These are phyloP conservation scores for Backusella australiensis DNA, from an alignment of 192 early-diverging fungal species.

Conservation along the genomic window DNA sequence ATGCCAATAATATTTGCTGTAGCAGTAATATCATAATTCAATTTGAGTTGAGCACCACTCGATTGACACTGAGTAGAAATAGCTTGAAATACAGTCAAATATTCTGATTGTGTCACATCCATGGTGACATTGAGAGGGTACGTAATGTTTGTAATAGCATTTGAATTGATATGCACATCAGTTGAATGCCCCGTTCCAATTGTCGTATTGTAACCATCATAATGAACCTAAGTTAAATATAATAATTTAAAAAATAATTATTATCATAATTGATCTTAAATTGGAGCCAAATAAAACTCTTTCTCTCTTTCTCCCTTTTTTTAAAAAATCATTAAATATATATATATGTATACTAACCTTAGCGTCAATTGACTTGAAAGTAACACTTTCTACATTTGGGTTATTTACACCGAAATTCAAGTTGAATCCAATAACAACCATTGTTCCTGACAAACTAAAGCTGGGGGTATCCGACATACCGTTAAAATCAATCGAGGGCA, in stretches of 20 bases:
- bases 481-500: slow-evolving; percentile 33
- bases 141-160: slow-evolving; percentile 33
- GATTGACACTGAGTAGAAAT: slow-evolving; percentile 41
- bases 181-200: slow-evolving; percentile 46
- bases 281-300: background rate
- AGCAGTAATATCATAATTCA: slow-evolving; percentile 24
- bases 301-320: background rate
- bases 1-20: slow-evolving; percentile 34
- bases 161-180: slow-evolving; percentile 39
- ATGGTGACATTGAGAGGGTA: slow-evolving; percentile 46
- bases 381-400: slow-evolving; percentile 47
- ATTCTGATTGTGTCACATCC: slow-evolving; percentile 19
- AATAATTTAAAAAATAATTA: background rate
- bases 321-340: background rate
- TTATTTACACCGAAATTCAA: slow-evolving; percentile 38
- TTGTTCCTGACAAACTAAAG: slow-evolving; percentile 22
- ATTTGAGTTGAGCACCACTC: slow-evolving; percentile 27
- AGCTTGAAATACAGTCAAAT: slow-evolving; percentile 37
- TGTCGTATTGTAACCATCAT: slow-evolving; percentile 34
- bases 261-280: background rate
- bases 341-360: slow-evolving; percentile 32
- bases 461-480: slow-evolving; percentile 19
- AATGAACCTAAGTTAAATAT: slow-evolving; percentile 41
- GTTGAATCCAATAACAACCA: background rate
- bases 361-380: slow-evolving; percentile 42